Percentiles rank a stretch among this genome's conserved stretches.
phyloP scores from a whole-genome alignment of 2,329 filamentous ascomycete genomes.

The Diaporthe vaccinii region DNA sequence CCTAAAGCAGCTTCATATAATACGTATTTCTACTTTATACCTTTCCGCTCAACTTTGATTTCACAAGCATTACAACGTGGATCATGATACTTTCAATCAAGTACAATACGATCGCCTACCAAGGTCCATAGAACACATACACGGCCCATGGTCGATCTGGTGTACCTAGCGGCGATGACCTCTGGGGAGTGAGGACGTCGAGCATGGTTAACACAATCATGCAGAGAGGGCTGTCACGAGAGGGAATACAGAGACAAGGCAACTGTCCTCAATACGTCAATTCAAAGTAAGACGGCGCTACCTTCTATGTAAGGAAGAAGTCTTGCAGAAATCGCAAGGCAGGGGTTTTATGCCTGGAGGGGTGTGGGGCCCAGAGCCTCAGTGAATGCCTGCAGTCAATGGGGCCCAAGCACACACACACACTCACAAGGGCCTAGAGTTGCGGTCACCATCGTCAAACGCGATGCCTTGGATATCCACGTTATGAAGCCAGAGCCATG shows the following conservation, averaged over 20 bases:
- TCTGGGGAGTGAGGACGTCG: background rate
- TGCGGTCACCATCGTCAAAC: background rate
- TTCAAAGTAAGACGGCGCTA: no score
- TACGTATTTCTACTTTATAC: background rate
- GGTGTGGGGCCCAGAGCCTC: no score
- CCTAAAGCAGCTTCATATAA: background rate
- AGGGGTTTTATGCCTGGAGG: no score
- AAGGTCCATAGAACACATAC: background rate
- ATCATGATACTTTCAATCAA: background rate
- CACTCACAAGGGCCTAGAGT: no score
- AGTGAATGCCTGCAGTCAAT: no score
- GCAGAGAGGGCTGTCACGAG: background rate
- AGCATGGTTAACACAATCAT: background rate
- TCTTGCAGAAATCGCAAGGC: no score
- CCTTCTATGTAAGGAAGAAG: no score
- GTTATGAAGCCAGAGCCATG: slow-evolving; percentile 3
- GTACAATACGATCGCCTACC: background rate
- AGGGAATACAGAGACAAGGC: no score
- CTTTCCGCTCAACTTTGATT: background rate
- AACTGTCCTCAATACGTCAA: no score
- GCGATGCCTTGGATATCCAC: background rate
- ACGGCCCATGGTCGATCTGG: background rate
- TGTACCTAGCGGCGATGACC: no score
- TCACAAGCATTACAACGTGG: background rate
- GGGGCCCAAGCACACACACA: no score